Conservation (phyloP, 1,284 basidiomycete species). For the Fomitiporia mediterranea region DNA sequence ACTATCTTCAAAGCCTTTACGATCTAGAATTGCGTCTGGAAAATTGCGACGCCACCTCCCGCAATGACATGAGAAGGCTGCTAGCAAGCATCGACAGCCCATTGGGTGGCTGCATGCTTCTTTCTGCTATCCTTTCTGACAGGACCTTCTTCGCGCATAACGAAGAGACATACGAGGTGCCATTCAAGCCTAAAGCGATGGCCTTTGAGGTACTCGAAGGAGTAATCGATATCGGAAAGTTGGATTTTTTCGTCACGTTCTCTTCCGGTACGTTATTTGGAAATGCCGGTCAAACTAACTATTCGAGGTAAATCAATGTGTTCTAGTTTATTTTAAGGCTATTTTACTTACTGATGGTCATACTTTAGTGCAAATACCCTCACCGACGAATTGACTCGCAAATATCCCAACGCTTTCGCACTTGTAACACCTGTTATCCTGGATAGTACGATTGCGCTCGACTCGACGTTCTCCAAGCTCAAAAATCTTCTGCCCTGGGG, state of each 20-base stretch:
- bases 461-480: background rate
- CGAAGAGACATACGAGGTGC: conserved; percentile 28
- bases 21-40: conserved; percentile 30
- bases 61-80: conserved; percentile 22
- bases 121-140: conserved; percentile 33
- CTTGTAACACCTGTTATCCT: conserved; percentile 33
- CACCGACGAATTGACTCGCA: conserved; percentile 29
- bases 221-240: conserved; percentile 22
- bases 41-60: conserved; percentile 30
- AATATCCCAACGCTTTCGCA: conserved; percentile 34
- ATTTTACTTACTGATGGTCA: background rate
- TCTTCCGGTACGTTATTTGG: conserved; percentile 36
- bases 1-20: conserved; percentile 28
- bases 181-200: conserved; percentile 31
- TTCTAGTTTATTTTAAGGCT: background rate
- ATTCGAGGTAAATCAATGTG: conserved; percentile 30
- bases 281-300: conserved; percentile 38
- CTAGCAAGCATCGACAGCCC: conserved; percentile 25
- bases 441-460: conserved; percentile 26
- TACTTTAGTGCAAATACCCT: conserved; percentile 34
- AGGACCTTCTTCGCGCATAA: conserved; percentile 31
- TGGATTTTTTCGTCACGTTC: conserved; percentile 38
- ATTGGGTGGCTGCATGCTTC: conserved; percentile 35
- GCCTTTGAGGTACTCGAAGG: conserved; percentile 28
- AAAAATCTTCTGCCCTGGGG: conserved; percentile 25